phyloP scores from a whole-genome alignment of 257 asterid species.

The Paraleonurus japonicus region DNA sequence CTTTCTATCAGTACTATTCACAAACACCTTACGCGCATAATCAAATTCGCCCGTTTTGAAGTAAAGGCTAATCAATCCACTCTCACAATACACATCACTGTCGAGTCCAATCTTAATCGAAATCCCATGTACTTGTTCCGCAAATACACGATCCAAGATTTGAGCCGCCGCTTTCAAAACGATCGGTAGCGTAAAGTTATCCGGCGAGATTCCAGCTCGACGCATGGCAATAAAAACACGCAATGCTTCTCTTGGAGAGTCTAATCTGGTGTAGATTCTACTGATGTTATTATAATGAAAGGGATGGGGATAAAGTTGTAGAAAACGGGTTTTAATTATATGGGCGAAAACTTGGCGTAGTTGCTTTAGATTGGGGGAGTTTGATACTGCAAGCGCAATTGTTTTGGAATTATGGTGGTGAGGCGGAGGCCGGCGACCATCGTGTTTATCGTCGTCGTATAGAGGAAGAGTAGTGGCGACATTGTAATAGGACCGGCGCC shows the following conservation, averaged over 20 bases:
- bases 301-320: slow-evolving; percentile 41
- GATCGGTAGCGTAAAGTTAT: slow-evolving; percentile 68
- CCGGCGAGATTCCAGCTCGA: slow-evolving; percentile 54
- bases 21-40: slow-evolving; percentile 66
- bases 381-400: slow-evolving; percentile 50
- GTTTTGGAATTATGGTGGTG: slow-evolving; percentile 24
- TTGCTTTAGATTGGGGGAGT: slow-evolving; percentile 40
- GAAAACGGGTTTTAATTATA: slow-evolving; percentile 55
- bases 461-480: slow-evolving; percentile 6
- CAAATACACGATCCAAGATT: slow-evolving; percentile 30
- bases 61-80: slow-evolving; percentile 70
- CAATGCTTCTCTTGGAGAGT: slow-evolving; percentile 60
- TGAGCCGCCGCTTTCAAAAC: slow-evolving; percentile 56
- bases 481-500: slow-evolving; percentile 25
- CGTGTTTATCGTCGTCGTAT: slow-evolving; percentile 1
- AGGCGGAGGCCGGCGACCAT: not conserved
- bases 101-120: slow-evolving; percentile 53
- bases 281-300: slow-evolving; percentile 77
- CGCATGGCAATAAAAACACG: slow-evolving; percentile 57
- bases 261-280: slow-evolving; percentile 53
- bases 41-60: slow-evolving; percentile 47
- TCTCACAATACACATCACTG: slow-evolving; percentile 63
- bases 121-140: slow-evolving; percentile 50
- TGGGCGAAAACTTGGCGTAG: slow-evolving; percentile 56
- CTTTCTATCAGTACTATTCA: slow-evolving; percentile 50